Conservation (phyloP, 805 yeast genomes). For the Scheffersomyces lignosus region DNA sequence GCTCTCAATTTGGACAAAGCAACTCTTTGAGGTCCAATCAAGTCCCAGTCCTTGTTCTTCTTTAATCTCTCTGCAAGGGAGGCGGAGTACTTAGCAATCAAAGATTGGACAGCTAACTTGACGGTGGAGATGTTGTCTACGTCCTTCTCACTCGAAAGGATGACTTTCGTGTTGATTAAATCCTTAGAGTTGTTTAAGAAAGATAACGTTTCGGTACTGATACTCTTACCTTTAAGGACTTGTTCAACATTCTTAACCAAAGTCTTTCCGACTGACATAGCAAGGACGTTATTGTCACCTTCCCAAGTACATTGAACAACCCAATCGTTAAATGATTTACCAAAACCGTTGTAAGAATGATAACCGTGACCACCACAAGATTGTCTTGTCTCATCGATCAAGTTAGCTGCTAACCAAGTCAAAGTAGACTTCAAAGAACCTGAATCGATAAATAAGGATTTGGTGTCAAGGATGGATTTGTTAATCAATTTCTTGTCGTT, state of each 20-base stretch:
- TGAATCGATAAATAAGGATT: constrained; percentile 44
- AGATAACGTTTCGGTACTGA: constrained; percentile 24
- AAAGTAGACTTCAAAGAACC: constrained; percentile 45
- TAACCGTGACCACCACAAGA: constrained; percentile 52
- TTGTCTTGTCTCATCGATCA: constrained; percentile 44
- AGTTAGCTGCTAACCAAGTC: constrained; percentile 45
- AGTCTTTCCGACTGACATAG: constrained; percentile 42
- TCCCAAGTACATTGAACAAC: constrained; percentile 52
- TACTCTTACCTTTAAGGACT: constrained; percentile 30
- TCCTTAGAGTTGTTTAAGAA: constrained; percentile 29
- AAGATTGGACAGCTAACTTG: constrained; percentile 30
- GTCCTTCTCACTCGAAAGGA: constrained; percentile 15
- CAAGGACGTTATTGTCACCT: constrained; percentile 49
- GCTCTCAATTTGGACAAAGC: constrained; percentile 43
- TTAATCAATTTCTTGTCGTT: constrained; percentile 32
- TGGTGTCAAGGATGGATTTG: constrained; percentile 36
- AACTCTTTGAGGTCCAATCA: constrained; percentile 37
- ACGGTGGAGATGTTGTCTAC: constrained; percentile 14
- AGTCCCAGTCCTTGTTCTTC: constrained; percentile 30
- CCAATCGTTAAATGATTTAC: constrained; percentile 46
- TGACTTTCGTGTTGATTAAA: constrained; percentile 6
- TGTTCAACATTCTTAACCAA: constrained; percentile 31
- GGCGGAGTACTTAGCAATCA: constrained; percentile 34
- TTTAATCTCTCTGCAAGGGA: constrained; percentile 29
- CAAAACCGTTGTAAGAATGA: constrained; percentile 45